Conservation (phyloP, 2,329 filamentous ascomycete species). For the Nigrospora sphaerica region DNA sequence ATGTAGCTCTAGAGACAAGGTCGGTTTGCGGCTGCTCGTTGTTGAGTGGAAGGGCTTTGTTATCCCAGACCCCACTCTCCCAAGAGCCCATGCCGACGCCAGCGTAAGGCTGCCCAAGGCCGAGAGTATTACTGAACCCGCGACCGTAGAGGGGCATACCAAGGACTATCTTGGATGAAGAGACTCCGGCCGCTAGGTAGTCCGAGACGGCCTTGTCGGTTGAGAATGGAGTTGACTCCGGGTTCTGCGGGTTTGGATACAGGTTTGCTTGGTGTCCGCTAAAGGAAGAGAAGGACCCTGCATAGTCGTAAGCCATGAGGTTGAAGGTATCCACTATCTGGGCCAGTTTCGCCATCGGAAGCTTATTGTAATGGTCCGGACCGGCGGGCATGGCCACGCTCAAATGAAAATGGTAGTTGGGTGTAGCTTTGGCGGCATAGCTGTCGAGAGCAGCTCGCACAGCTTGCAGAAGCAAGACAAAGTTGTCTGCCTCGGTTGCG, state of each 20-base stretch:
- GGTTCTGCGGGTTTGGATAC: constrained; percentile 45
- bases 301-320: not conserved
- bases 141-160: constrained; percentile 80
- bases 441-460: constrained; percentile 28
- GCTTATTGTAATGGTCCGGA: constrained; percentile 32
- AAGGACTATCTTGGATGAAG: constrained; percentile 60
- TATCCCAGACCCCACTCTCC: constrained; percentile 74
- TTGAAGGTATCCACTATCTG: constrained; percentile 1
- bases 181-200: constrained; percentile 58
- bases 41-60: constrained; percentile 60
- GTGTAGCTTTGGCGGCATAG: constrained; percentile 16
- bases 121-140: constrained; percentile 56
- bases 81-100: constrained; percentile 63
- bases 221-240: constrained; percentile 60
- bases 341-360: not conserved
- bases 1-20: constrained; percentile 52
- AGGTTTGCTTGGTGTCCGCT: constrained; percentile 70
- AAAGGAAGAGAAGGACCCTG: constrained; percentile 13
- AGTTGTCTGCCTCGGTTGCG: constrained; percentile 29
- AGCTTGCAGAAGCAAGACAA: constrained; percentile 33
- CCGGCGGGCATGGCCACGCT: constrained; percentile 45
- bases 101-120: constrained; percentile 55
- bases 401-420: constrained; percentile 39
- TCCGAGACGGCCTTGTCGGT: constrained; percentile 57
- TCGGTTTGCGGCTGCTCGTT: constrained; percentile 51